Percentiles rank a stretch among this genome's conserved stretches.
These are phyloP conservation scores for Acer yangbiense DNA, from an alignment of 345 rosid species.

Conservation along the genomic window DNA sequence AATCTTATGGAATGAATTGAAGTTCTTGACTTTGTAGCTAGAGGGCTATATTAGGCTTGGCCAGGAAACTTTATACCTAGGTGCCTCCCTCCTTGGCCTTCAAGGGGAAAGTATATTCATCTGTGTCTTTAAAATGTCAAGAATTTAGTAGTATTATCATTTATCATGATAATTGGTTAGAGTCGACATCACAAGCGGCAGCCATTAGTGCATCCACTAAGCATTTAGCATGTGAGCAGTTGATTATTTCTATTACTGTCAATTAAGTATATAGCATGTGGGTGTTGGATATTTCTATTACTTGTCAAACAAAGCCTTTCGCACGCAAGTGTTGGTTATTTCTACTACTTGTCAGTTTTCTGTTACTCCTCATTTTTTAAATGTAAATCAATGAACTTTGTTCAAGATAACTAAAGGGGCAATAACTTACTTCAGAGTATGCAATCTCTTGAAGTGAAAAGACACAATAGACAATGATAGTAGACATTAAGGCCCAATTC, in stretches of 20 bases:
- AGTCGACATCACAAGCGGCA: too few species aligned
- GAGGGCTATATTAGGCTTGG: not conserved
- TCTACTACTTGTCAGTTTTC: not conserved
- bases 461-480: constrained; percentile 75
- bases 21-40: not conserved
- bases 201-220: too few species aligned
- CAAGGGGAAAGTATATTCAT: not conserved
- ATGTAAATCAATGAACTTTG: not conserved
- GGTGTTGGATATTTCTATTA: not conserved
- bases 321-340: too few species aligned
- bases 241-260: not conserved
- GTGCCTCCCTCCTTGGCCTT: not conserved
- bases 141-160: too few species aligned
- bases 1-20: not conserved
- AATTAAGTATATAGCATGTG: too few species aligned
- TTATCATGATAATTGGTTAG: too few species aligned
- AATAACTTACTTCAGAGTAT: constrained; percentile 64
- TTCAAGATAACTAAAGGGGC: not conserved
- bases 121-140: too few species aligned
- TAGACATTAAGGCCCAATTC: constrained; percentile 91
- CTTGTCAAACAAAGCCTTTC: too few species aligned
- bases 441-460: constrained; percentile 95
- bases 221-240: too few species aligned
- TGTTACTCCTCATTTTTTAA: not conserved
- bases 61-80: not conserved